phyloP scores from a whole-genome alignment of 768 basidiomycete species.

The Leucocoprinus sp. region DNA sequence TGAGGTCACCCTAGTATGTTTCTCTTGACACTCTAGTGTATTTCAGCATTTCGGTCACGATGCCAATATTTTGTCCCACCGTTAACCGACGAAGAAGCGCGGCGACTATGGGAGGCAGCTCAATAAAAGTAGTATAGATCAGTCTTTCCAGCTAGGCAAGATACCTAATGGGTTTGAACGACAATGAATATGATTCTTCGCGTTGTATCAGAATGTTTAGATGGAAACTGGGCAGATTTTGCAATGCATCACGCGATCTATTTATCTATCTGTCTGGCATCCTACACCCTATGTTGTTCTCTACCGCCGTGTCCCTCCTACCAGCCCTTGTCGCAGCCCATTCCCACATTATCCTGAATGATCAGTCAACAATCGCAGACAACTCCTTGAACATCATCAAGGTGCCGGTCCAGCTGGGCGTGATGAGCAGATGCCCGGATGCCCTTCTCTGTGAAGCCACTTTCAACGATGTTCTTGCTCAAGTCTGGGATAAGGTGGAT shows the following conservation, averaged over 20 bases:
- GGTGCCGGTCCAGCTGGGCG: conserved; percentile 42
- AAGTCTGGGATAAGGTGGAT: conserved; percentile 57
- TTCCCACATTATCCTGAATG: conserved; percentile 6
- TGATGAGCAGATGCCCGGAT: conserved; percentile 66
- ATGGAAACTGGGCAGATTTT: too few species aligned
- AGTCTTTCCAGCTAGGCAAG: too few species aligned
- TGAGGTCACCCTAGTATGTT: background rate
- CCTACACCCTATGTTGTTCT: conserved; percentile 6
- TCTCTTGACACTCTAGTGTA: background rate
- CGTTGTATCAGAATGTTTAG: too few species aligned
- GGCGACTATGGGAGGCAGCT: conserved; percentile 24
- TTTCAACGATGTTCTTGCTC: conserved; percentile 62
- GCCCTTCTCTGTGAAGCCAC: conserved; percentile 73
- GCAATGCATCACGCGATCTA: conserved; percentile 22
- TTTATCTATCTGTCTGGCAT: background rate
- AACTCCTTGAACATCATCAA: conserved; percentile 20
- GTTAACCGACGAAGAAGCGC: conserved; percentile 45
- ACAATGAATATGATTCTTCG: too few species aligned
- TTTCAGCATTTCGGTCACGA: conserved; percentile 64
- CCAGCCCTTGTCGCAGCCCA: conserved; percentile 8
- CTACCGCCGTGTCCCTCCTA: conserved; percentile 2
- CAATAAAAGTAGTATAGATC: too few species aligned
- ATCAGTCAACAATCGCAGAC: conserved; percentile 9
- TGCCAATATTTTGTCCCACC: conserved; percentile 77
- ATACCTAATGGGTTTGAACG: conserved; percentile 1